Conservation (phyloP, 345 rosid species). For the Microcos paniculata region DNA sequence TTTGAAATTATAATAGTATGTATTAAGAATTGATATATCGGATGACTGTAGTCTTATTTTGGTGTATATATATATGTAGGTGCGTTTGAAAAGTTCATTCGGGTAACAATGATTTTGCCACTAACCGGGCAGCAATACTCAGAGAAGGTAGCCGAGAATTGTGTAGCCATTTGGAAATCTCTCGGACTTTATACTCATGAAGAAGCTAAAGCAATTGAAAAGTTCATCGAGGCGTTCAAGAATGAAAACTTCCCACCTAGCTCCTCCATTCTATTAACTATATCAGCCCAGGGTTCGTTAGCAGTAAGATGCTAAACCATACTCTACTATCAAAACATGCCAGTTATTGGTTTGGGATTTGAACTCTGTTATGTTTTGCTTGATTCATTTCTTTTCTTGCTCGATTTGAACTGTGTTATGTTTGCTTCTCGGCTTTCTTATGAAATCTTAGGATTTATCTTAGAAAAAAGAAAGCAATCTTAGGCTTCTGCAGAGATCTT, state of each 20-base stretch:
- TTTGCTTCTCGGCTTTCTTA: too few relatives aligned
- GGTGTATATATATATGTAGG: conserved; percentile 32
- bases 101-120: conserved; percentile 63
- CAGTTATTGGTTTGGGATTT: too few relatives aligned
- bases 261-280: conserved; percentile 70
- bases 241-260: conserved; percentile 65
- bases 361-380: too few relatives aligned
- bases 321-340: too few relatives aligned
- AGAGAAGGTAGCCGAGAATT: conserved; percentile 75
- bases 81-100: conserved; percentile 60
- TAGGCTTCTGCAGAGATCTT: too few relatives aligned
- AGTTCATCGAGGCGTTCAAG: conserved; percentile 55
- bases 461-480: too few relatives aligned
- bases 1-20: too few relatives aligned
- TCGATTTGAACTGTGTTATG: too few relatives aligned
- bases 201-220: conserved; percentile 71
- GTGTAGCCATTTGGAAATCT: conserved; percentile 69
- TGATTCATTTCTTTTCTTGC: too few relatives aligned
- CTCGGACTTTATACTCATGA: conserved; percentile 64
- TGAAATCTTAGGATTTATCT: too few relatives aligned
- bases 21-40: neutral
- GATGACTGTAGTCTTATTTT: too few relatives aligned
- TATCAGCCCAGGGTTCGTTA: conserved; percentile 47
- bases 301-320: conserved; percentile 36
- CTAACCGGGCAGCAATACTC: conserved; percentile 68